Evolutionary conservation across 208 protist species (phyloP).

Genomic region (Crithidia brevicula): DNA sequence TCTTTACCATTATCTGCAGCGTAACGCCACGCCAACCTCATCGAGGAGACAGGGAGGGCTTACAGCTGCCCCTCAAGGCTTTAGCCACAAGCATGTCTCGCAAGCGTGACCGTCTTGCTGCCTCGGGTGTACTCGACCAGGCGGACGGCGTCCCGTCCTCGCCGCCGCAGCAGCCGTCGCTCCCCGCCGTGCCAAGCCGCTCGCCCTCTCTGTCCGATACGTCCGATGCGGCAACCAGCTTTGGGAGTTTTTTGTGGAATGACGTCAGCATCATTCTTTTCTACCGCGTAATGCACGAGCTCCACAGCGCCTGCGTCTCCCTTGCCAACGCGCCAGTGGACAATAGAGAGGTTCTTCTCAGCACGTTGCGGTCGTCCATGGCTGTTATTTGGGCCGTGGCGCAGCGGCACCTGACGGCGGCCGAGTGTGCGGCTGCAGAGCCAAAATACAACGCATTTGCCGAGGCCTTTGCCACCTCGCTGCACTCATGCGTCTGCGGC

Average conservation of each 20-base stretch:
- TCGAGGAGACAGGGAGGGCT: too few relatives aligned
- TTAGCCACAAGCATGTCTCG: constrained; percentile 13
- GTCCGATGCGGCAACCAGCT: constrained; percentile 18
- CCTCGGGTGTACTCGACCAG: not conserved
- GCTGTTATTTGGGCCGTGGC: constrained; percentile 27
- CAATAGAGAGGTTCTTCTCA: not conserved
- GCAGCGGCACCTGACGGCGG: constrained; percentile 20
- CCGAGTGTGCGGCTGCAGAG: constrained; percentile 11
- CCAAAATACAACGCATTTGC: constrained; percentile 10
- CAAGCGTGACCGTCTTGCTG: constrained; percentile 16
- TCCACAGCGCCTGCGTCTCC: constrained; percentile 26
- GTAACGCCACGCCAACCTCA: too few relatives aligned
- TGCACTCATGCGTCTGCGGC: constrained; percentile 6
- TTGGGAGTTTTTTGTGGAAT: constrained; percentile 75
- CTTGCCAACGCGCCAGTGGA: constrained; percentile 5
- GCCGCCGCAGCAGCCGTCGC: too few relatives aligned
- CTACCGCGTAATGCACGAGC: constrained; percentile 41
- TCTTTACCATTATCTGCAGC: too few relatives aligned
- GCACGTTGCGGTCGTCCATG: constrained; percentile 2
- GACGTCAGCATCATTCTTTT: constrained; percentile 71
- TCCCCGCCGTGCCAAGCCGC: not conserved
- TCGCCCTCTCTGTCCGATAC: constrained; percentile 4
- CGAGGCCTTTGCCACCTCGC: not conserved
- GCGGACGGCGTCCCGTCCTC: not conserved
- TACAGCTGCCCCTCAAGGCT: too few relatives aligned